These are phyloP conservation scores for Syncephalastrum racemosum DNA, from an alignment of 371 early-diverging fungal species.

Conservation along the genomic window DNA sequence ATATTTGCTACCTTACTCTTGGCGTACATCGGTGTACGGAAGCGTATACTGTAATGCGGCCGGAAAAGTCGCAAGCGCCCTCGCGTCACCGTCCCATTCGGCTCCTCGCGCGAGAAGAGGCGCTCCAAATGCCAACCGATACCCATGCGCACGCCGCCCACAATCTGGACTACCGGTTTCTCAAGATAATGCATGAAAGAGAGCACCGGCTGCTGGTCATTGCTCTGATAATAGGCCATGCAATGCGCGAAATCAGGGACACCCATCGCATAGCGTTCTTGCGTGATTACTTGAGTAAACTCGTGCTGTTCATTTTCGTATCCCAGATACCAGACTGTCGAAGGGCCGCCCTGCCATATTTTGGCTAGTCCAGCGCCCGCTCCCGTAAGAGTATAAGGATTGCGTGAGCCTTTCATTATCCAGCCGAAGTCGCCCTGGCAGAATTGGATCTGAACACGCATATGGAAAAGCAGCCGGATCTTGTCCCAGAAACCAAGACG, in stretches of 20 bases:
- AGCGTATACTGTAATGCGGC: constrained; percentile 10
- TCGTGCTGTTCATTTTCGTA: constrained; percentile 22
- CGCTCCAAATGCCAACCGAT: constrained; percentile 54
- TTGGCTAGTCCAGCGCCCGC: constrained; percentile 23
- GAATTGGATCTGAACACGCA: constrained; percentile 41
- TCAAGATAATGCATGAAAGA: constrained; percentile 15
- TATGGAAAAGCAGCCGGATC: constrained; percentile 61
- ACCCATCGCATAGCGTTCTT: constrained; percentile 16
- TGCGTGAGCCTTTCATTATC: constrained; percentile 30
- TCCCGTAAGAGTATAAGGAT: constrained; percentile 21
- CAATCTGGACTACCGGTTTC: constrained; percentile 35
- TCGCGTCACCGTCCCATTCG: constrained; percentile 11
- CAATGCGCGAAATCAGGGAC: constrained; percentile 19
- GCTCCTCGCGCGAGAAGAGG: constrained; percentile 26
- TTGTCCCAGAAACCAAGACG: constrained; percentile 75
- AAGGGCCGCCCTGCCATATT: constrained; percentile 16
- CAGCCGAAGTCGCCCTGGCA: constrained; percentile 56
- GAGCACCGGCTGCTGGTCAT: constrained; percentile 3
- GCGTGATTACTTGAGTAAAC: constrained; percentile 22
- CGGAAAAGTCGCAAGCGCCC: not conserved
- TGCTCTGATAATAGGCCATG: not conserved
- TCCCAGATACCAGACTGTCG: constrained; percentile 20
- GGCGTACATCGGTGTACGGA: too few relatives aligned
- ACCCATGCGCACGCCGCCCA: constrained; percentile 45
- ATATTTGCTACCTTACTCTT: too few relatives aligned